These are phyloP conservation scores for Davidsoniella eucalypti DNA, from an alignment of 2,329 filamentous ascomycete species.

Conservation along the genomic window DNA sequence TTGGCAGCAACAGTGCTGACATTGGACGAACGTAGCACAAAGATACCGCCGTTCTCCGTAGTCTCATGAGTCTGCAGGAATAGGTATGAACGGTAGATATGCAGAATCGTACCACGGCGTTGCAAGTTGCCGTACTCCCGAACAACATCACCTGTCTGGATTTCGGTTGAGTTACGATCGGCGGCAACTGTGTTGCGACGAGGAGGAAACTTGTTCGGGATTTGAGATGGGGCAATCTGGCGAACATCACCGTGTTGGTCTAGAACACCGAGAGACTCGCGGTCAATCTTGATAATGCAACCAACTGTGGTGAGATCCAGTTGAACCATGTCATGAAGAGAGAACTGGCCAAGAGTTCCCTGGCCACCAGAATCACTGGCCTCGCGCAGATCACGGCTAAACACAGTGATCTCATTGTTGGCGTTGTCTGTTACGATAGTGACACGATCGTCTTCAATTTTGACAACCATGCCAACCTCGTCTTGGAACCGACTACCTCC, in stretches of 20 bases:
- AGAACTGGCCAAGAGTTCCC: slow-evolving; percentile 71
- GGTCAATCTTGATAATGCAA: slow-evolving; percentile 87
- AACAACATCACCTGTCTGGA: slow-evolving; percentile 78
- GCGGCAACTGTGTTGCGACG: slow-evolving; percentile 78
- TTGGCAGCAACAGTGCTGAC: slow-evolving; percentile 89
- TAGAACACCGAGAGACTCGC: slow-evolving; percentile 75
- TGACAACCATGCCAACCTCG: slow-evolving; percentile 93
- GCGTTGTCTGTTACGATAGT: slow-evolving; percentile 86
- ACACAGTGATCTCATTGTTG: slow-evolving; percentile 88
- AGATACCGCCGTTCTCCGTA: slow-evolving; percentile 76
- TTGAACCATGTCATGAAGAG: slow-evolving; percentile 86
- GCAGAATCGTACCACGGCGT: slow-evolving; percentile 74
- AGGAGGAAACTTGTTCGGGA: slow-evolving; percentile 72
- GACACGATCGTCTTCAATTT: slow-evolving; percentile 80
- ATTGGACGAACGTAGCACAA: slow-evolving; percentile 71
- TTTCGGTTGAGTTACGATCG: slow-evolving; percentile 84
- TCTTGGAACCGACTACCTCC: slow-evolving; percentile 87
- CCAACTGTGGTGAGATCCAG: slow-evolving; percentile 84
- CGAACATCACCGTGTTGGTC: slow-evolving; percentile 79
- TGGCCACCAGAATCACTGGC: slow-evolving; percentile 83
- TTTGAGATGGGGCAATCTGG: slow-evolving; percentile 75
- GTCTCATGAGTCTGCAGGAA: slow-evolving; percentile 76
- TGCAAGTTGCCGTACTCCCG: slow-evolving; percentile 78
- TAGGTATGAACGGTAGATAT: slow-evolving; percentile 83
- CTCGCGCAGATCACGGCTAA: slow-evolving; percentile 89